Evolutionary conservation across 1,284 basidiomycete genomes (phyloP).

Genomic region (Leucoagaricus sp.): DNA sequence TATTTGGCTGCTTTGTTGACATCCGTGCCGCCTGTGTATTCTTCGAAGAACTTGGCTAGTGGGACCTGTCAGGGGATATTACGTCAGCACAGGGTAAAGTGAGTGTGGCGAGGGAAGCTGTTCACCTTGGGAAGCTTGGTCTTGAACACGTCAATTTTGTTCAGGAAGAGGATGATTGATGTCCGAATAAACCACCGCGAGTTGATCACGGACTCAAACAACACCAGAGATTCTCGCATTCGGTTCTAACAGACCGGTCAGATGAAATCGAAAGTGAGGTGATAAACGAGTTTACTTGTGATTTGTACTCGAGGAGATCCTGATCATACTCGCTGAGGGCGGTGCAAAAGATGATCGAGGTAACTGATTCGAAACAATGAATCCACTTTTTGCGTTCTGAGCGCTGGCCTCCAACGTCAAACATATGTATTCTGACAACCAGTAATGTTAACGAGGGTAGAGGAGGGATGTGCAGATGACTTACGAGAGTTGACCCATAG

Average conservation of each 20-base stretch:
- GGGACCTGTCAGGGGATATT: constrained; percentile 54
- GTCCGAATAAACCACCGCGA: constrained; percentile 96
- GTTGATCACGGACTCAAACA: constrained; percentile 97
- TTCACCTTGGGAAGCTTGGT: constrained; percentile 82
- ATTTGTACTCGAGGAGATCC: constrained; percentile 77
- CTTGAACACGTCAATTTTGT: constrained; percentile 97
- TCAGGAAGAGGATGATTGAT: constrained; percentile 91
- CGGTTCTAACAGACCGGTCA: constrained; percentile 65
- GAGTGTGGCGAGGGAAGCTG: neutral
- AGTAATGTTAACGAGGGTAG: neutral
- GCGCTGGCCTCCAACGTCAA: constrained; percentile 92
- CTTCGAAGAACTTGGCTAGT: constrained; percentile 89
- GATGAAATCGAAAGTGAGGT: constrained; percentile 27
- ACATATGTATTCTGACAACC: constrained; percentile 82
- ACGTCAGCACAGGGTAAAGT: constrained; percentile 6
- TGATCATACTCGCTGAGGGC: constrained; percentile 96
- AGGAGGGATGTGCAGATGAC: constrained; percentile 36
- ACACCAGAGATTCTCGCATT: constrained; percentile 90
- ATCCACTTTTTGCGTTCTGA: constrained; percentile 97
- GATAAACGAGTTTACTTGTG: constrained; percentile 60
- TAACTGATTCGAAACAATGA: constrained; percentile 93
- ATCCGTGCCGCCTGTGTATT: constrained; percentile 92
- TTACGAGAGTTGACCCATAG: constrained; percentile 69
- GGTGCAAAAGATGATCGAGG: constrained; percentile 94
- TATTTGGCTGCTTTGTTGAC: constrained; percentile 99